Percentiles rank a stretch among this genome's conserved stretches.
These are phyloP conservation scores for Ophiocordyceps unilateralis DNA, from an alignment of 2,329 filamentous ascomycete species.

Conservation along the genomic window DNA sequence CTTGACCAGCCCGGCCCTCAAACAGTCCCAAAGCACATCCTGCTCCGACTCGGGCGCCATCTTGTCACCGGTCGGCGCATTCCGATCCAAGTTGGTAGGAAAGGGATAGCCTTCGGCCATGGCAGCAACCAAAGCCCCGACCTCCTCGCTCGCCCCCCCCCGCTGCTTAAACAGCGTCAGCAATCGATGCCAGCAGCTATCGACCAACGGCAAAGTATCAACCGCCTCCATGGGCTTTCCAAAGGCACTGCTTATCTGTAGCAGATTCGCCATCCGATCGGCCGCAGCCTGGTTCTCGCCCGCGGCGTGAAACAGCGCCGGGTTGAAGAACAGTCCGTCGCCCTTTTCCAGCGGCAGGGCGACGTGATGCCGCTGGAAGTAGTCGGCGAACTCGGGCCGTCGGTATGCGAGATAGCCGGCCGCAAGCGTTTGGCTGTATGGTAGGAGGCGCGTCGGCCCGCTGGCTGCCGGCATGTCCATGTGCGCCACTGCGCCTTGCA, in stretches of 20 bases:
- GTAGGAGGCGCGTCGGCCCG: constrained; percentile 43
- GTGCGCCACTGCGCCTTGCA: constrained; percentile 47
- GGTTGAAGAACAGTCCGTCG: constrained; percentile 47
- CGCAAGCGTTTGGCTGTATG: constrained; percentile 40
- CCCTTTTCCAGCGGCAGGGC: constrained; percentile 33
- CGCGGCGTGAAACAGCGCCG: constrained; percentile 44
- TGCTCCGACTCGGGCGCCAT: constrained; percentile 46
- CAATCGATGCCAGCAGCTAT: constrained; percentile 25
- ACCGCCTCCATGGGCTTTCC: constrained; percentile 47
- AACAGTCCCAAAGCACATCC: constrained; percentile 25
- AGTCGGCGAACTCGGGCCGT: constrained; percentile 30
- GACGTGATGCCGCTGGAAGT: constrained; percentile 35
- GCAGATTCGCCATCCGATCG: constrained; percentile 38
- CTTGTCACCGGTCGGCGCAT: constrained; percentile 34
- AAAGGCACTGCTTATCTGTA: constrained; percentile 45
- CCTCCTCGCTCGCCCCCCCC: constrained; percentile 21
- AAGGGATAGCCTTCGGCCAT: constrained; percentile 44
- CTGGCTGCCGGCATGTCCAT: constrained; percentile 39
- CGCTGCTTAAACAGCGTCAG: constrained; percentile 12
- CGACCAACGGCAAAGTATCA: constrained; percentile 27
- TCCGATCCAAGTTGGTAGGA: constrained; percentile 41
- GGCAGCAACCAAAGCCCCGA: constrained; percentile 29
- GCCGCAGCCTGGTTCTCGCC: constrained; percentile 31
- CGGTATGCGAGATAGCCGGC: constrained; percentile 42
- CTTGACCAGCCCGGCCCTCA: constrained; percentile 23